These are phyloP conservation scores for Mycena rebaudengoi DNA, from an alignment of 768 basidiomycete genomes.

Conservation along the genomic window DNA sequence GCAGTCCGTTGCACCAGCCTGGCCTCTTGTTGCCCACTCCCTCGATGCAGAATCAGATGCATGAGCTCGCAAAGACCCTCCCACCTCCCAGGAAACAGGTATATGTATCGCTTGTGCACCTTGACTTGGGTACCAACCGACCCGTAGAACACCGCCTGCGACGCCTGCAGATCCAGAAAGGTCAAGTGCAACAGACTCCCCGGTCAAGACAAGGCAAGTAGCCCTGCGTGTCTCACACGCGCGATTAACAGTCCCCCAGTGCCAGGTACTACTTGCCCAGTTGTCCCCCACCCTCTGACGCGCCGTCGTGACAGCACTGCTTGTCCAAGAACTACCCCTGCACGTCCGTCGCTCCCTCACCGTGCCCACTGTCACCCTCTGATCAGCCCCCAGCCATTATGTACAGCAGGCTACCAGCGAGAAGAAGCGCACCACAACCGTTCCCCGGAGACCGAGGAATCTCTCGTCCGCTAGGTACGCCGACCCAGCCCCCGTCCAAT, in stretches of 20 bases:
- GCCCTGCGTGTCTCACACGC: conserved; percentile 16
- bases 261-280: conserved; percentile 60
- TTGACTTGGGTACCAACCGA: no score
- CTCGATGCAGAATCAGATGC: conserved; percentile 82
- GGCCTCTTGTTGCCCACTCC: conserved; percentile 71
- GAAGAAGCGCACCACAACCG: conserved; percentile 72
- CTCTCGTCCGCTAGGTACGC: conserved; percentile 62
- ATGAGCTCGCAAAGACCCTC: conserved; percentile 80
- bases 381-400: conserved; percentile 60
- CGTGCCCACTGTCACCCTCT: conserved; percentile 19
- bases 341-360: conserved; percentile 70
- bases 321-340: conserved; percentile 88
- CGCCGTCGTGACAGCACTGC: conserved; percentile 67
- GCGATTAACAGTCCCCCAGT: conserved; percentile 57
- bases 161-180: conserved; percentile 91
- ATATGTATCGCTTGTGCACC: no score
- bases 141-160: conserved; percentile 94
- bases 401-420: conserved; percentile 88
- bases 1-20: conserved; percentile 33
- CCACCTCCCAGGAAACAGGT: conserved; percentile 92
- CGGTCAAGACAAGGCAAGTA: conserved; percentile 80
- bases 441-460: conserved; percentile 72
- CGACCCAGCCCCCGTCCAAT: conserved; percentile 30
- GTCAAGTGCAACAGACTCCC: conserved; percentile 88
- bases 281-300: conserved; percentile 23